Percentiles rank a stretch among this genome's conserved stretches.
phyloP scores from a whole-genome alignment of 257 asterid genomes.

The Asclepias syriaca region DNA sequence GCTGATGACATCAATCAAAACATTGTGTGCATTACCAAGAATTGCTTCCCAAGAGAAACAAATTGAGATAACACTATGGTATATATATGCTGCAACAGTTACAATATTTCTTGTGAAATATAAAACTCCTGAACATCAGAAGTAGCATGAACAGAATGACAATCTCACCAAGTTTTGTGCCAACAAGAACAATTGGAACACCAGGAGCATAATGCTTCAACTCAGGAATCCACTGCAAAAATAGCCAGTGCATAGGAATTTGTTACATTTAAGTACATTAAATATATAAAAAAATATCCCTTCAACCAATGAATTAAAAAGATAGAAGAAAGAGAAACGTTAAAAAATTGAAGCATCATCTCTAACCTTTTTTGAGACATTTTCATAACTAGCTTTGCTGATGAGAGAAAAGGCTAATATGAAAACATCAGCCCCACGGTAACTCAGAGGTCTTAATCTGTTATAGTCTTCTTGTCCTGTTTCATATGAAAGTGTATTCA shows the following conservation, averaged over 20 bases:
- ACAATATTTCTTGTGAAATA: background rate
- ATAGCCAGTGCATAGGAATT: slow-evolving; percentile 11
- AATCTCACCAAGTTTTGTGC: slow-evolving; percentile 51
- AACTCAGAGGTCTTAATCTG: slow-evolving; percentile 52
- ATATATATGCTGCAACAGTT: background rate
- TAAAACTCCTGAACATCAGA: background rate
- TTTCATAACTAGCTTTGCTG: slow-evolving; percentile 56
- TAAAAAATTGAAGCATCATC: background rate
- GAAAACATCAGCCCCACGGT: slow-evolving; percentile 58
- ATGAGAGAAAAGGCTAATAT: slow-evolving; percentile 57
- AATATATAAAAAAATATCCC: background rate
- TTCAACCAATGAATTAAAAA: background rate
- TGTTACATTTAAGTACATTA: background rate
- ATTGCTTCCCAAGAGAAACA: background rate
- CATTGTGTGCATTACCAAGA: background rate
- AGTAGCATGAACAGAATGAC: background rate
- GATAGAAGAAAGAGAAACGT: background rate
- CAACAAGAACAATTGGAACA: slow-evolving; percentile 52
- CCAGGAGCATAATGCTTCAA: slow-evolving; percentile 62
- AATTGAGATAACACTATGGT: background rate
- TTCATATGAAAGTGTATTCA: slow-evolving; percentile 1
- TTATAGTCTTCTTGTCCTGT: slow-evolving; percentile 56
- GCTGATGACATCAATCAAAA: too few species aligned
- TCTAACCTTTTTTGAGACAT: slow-evolving; percentile 49
- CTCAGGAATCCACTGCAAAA: slow-evolving; percentile 54